A percentile compares a stretch with the other conserved stretches of the same genome.
These are phyloP conservation scores for Penicillium soppii DNA, from an alignment of 495 filamentous ascomycete genomes.

Conservation along the genomic window DNA sequence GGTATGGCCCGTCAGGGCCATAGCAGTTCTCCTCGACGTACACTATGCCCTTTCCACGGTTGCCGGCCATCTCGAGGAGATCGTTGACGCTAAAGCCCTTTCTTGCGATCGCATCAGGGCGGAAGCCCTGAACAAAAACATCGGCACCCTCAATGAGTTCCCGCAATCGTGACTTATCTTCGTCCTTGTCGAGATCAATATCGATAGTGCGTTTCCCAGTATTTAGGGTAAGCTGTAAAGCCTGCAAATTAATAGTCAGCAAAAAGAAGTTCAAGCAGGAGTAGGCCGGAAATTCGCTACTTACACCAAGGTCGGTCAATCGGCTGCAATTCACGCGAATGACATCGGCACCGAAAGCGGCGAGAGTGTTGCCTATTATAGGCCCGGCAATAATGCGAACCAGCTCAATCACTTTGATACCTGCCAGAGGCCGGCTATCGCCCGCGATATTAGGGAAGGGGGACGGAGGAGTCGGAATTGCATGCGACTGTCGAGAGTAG, in stretches of 20 bases:
- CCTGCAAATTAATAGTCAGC: slow-evolving; percentile 15
- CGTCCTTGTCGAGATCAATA: slow-evolving; percentile 49
- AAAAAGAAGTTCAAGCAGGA: not conserved
- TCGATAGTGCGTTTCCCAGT: slow-evolving; percentile 58
- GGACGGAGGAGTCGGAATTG: slow-evolving; percentile 15
- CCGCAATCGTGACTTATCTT: slow-evolving; percentile 41
- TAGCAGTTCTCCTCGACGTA: slow-evolving; percentile 68
- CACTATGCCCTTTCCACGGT: slow-evolving; percentile 54
- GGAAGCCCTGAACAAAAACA: slow-evolving; percentile 58
- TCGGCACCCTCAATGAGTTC: slow-evolving; percentile 52
- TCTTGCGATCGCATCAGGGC: slow-evolving; percentile 38
- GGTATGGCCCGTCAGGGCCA: slow-evolving; percentile 39
- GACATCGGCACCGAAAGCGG: slow-evolving; percentile 59
- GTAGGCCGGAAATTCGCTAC: not conserved
- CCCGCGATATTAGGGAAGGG: slow-evolving; percentile 6
- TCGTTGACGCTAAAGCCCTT: slow-evolving; percentile 50
- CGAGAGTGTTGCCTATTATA: slow-evolving; percentile 47
- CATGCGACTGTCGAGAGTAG: slow-evolving; percentile 14
- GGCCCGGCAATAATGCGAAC: slow-evolving; percentile 61
- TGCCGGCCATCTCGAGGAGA: slow-evolving; percentile 43
- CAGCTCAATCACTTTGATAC: slow-evolving; percentile 59
- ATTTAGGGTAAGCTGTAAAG: slow-evolving; percentile 43
- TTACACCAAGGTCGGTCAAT: slow-evolving; percentile 43
- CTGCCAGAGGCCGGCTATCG: slow-evolving; percentile 46
- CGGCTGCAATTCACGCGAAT: slow-evolving; percentile 54